Percentiles rank a stretch among this genome's conserved stretches.
These are phyloP conservation scores for Penicillium argentinense DNA, from an alignment of 495 filamentous ascomycete genomes.

Conservation along the genomic window DNA sequence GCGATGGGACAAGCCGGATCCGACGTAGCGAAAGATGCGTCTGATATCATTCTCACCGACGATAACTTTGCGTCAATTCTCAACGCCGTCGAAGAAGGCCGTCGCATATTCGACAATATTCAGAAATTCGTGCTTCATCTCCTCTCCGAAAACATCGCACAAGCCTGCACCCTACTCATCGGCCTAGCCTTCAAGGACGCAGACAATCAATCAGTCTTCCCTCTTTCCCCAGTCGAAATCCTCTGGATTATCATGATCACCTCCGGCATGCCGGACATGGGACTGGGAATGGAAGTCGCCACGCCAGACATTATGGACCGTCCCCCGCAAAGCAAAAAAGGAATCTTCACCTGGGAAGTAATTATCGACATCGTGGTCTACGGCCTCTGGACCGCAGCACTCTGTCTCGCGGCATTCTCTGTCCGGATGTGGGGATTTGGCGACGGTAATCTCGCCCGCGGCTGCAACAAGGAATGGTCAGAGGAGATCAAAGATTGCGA, in stretches of 20 bases:
- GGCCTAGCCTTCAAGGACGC: slow-evolving; percentile 70
- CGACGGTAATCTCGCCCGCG: too few relatives aligned
- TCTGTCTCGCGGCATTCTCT: slow-evolving; percentile 63
- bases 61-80: too few relatives aligned
- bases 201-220: too few relatives aligned
- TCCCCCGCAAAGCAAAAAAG: slow-evolving; percentile 63
- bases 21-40: too few relatives aligned
- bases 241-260: too few relatives aligned
- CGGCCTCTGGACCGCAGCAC: slow-evolving; percentile 66
- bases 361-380: slow-evolving; percentile 68
- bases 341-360: slow-evolving; percentile 69
- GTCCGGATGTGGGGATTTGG: slow-evolving; percentile 68
- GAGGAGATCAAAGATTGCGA: too few relatives aligned
- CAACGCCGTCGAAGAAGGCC: slow-evolving; percentile 68
- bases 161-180: slow-evolving; percentile 65
- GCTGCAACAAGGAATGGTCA: too few relatives aligned
- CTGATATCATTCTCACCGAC: too few relatives aligned
- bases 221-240: too few relatives aligned
- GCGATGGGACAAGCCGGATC: slow-evolving; percentile 77
- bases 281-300: too few relatives aligned
- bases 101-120: slow-evolving; percentile 74
- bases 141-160: slow-evolving; percentile 69
- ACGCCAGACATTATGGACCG: too few relatives aligned
- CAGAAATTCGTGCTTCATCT: slow-evolving; percentile 77
- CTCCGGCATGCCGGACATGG: too few relatives aligned